These are phyloP conservation scores for Microbotryum silenes-acaulis DNA, from an alignment of 1,284 basidiomycete genomes.

Conservation along the genomic window DNA sequence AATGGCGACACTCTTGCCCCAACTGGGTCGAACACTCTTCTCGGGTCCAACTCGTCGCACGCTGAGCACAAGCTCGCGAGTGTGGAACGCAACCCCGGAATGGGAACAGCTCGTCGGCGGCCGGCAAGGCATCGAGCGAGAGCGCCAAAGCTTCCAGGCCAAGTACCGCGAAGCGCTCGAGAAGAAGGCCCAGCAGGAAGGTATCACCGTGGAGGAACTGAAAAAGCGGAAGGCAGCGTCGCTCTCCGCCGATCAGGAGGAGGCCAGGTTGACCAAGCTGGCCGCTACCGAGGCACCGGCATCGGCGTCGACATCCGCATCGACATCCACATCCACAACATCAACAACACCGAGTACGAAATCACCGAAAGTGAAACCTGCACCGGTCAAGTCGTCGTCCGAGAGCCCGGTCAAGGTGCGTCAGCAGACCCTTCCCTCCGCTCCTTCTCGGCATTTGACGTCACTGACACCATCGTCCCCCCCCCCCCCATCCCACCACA, in stretches of 20 bases:
- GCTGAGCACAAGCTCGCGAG: neutral
- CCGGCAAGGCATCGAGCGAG: conserved; percentile 16
- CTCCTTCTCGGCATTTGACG: neutral
- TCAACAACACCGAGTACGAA: too few species aligned
- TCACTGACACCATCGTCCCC: neutral
- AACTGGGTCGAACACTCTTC: too few species aligned
- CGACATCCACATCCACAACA: neutral
- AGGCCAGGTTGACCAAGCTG: neutral
- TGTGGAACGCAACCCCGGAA: conserved; percentile 17
- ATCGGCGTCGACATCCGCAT: too few species aligned
- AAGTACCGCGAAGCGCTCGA: conserved; percentile 30
- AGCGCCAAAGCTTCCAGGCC: conserved; percentile 19
- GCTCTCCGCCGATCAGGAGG: conserved; percentile 4
- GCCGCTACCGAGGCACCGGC: too few species aligned
- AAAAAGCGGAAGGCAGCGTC: conserved; percentile 15
- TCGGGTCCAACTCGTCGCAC: neutral
- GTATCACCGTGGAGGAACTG: conserved; percentile 30
- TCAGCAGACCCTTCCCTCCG: neutral
- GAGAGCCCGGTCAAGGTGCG: conserved; percentile 27
- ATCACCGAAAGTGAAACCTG: too few species aligned
- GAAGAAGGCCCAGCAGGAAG: conserved; percentile 27
- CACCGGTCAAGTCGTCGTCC: too few species aligned
- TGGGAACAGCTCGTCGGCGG: conserved; percentile 32
- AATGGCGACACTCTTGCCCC: too few species aligned
- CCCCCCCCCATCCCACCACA: conserved; percentile 38